These are phyloP conservation scores for Lepidium aucheri DNA, from an alignment of 345 rosid species.

Conservation along the genomic window DNA sequence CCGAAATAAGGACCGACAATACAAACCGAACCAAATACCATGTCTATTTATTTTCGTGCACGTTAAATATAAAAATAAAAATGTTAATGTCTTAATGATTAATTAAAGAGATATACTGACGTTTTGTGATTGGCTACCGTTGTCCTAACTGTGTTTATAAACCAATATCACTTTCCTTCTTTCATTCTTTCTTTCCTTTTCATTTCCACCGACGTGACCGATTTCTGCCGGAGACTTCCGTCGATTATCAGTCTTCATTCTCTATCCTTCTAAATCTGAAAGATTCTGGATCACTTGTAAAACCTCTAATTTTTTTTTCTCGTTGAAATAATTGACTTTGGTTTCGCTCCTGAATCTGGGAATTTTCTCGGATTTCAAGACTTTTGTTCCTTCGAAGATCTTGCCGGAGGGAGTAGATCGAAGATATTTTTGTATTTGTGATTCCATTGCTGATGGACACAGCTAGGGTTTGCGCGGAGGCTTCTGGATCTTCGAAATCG, in stretches of 20 bases:
- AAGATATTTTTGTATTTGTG: background rate
- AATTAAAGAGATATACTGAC: background rate
- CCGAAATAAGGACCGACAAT: too few relatives aligned
- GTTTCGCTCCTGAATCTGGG: constrained; percentile 7
- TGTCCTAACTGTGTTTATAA: background rate
- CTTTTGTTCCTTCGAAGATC: background rate
- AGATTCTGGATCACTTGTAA: background rate
- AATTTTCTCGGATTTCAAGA: background rate
- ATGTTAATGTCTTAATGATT: background rate
- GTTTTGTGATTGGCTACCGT: background rate
- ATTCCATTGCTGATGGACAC: constrained; percentile 47
- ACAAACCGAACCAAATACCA: too few relatives aligned
- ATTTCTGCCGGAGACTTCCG: constrained; percentile 7
- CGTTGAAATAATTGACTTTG: background rate
- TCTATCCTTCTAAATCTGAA: background rate
- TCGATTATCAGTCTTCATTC: background rate
- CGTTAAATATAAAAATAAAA: background rate
- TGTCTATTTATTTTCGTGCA: background rate
- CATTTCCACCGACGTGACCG: constrained; percentile 18
- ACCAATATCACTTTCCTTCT: background rate
- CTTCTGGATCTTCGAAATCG: constrained; percentile 32
- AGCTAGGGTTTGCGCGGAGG: constrained; percentile 38
- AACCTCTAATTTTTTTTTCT: background rate
- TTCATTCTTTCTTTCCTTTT: background rate
- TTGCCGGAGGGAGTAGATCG: background rate